These are phyloP conservation scores for Coemansia nantahalensis DNA, from an alignment of 192 early-diverging fungal species.

Conservation along the genomic window DNA sequence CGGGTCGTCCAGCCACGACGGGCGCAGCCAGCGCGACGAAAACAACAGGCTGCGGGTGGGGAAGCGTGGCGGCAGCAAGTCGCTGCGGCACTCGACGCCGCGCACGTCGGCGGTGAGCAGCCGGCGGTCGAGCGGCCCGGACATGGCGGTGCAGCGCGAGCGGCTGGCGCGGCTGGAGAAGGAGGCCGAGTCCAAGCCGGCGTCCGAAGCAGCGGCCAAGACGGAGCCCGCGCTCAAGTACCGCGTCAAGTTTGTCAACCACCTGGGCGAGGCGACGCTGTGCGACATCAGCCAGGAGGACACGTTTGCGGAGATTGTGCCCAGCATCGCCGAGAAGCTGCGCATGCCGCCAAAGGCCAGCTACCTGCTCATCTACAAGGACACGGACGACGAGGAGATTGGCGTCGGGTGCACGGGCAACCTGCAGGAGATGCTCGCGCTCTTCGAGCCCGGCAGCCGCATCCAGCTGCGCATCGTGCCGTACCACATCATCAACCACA, in stretches of 20 bases:
- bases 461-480: constrained; percentile 43
- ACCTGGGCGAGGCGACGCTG: constrained; percentile 36
- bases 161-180: too few species aligned
- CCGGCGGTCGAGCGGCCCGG: too few species aligned
- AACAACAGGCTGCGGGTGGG: constrained; percentile 4
- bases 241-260: constrained; percentile 46
- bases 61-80: neutral
- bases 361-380: constrained; percentile 46
- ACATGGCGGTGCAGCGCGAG: too few species aligned
- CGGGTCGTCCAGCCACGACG: neutral
- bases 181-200: too few species aligned
- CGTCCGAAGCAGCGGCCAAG: neutral
- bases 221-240: constrained; percentile 13
- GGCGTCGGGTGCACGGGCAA: constrained; percentile 48
- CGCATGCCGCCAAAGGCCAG: constrained; percentile 26
- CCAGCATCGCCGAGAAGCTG: constrained; percentile 35
- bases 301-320: constrained; percentile 34
- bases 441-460: constrained; percentile 45
- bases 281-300: constrained; percentile 38
- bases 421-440: constrained; percentile 43
- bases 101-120: neutral
- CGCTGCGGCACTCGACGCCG: too few species aligned
- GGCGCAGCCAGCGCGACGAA: neutral
- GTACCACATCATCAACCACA: constrained; percentile 38
- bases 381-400: constrained; percentile 50